phyloP scores from a whole-genome alignment of 2,329 filamentous ascomycete species.

The Bipolaris oryzae region DNA sequence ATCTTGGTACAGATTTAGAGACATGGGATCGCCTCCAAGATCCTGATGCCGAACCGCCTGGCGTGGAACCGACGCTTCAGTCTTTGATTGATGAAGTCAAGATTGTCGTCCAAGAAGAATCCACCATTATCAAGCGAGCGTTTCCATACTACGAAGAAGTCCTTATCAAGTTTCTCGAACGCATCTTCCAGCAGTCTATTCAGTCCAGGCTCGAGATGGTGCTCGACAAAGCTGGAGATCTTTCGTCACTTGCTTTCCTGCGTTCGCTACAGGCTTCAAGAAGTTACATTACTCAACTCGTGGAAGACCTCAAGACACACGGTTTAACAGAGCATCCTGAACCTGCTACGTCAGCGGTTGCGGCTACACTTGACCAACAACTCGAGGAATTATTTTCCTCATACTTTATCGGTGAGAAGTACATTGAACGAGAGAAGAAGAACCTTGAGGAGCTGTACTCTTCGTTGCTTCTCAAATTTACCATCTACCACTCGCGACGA shows the following conservation, averaged over 20 bases:
- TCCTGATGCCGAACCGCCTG: slow-evolving; percentile 88
- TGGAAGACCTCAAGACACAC: slow-evolving; percentile 93
- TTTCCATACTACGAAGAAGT: slow-evolving; percentile 98
- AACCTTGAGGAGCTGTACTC: slow-evolving; percentile 83
- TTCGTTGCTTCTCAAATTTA: slow-evolving; percentile 93
- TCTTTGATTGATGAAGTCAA: slow-evolving; percentile 92
- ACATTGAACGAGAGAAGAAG: slow-evolving; percentile 68
- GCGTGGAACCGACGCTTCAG: slow-evolving; percentile 89
- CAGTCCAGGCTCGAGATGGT: slow-evolving; percentile 96
- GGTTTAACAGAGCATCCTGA: slow-evolving; percentile 95
- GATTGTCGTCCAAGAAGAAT: slow-evolving; percentile 95
- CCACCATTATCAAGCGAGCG: slow-evolving; percentile 92
- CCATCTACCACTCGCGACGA: slow-evolving; percentile 86
- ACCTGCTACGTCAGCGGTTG: slow-evolving; percentile 82
- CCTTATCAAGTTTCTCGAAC: slow-evolving; percentile 87
- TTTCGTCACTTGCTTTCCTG: slow-evolving; percentile 90
- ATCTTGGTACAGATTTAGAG: slow-evolving; percentile 74
- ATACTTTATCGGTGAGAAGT: slow-evolving; percentile 69
- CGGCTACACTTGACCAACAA: slow-evolving; percentile 71
- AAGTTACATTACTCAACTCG: slow-evolving; percentile 82
- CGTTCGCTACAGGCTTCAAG: slow-evolving; percentile 89
- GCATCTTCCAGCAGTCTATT: slow-evolving; percentile 97
- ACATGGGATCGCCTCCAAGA: slow-evolving; percentile 91
- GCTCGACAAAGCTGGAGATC: slow-evolving; percentile 87
- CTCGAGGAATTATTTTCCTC: slow-evolving; percentile 70